Percentiles rank a stretch among this genome's conserved stretches.
These are phyloP conservation scores for Globisporangium parvum DNA, from an alignment of 352 stramenopile species.

Conservation along the genomic window DNA sequence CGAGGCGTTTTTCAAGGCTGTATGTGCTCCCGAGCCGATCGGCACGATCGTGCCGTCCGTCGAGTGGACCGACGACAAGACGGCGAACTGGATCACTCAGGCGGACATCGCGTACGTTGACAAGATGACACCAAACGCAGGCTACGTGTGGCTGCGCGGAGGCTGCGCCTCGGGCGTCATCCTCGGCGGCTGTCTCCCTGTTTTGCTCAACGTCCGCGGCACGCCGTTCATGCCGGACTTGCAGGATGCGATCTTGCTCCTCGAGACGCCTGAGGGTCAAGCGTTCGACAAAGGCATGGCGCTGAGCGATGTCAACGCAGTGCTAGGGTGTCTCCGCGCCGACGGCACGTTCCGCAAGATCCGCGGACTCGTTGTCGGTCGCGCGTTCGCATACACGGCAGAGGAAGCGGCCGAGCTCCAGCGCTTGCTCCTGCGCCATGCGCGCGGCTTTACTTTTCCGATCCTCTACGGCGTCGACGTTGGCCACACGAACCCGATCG, in stretches of 20 bases:
- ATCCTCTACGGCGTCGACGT: conserved; percentile 57
- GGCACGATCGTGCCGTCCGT: conserved; percentile 26
- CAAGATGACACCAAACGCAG: conserved; percentile 34
- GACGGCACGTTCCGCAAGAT: conserved; percentile 51
- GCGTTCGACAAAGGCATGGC: conserved; percentile 52
- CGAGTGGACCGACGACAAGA: conserved; percentile 63
- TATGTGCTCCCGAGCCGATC: conserved; percentile 19
- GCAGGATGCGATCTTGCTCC: conserved; percentile 31
- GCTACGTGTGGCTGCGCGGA: conserved; percentile 35
- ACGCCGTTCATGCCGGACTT: conserved; percentile 42
- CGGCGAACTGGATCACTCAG: conserved; percentile 46
- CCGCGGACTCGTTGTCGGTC: conserved; percentile 41
- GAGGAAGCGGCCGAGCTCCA: conserved; percentile 37
- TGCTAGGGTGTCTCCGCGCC: conserved; percentile 34
- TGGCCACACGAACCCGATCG: conserved; percentile 53
- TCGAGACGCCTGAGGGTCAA: conserved; percentile 45
- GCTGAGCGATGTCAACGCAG: conserved; percentile 36
- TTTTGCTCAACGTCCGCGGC: conserved; percentile 47
- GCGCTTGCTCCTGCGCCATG: conserved; percentile 47
- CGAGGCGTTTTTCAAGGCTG: conserved; percentile 27
- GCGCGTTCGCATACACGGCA: conserved; percentile 33
- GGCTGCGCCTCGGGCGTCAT: conserved; percentile 27
- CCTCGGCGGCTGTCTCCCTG: conserved; percentile 50
- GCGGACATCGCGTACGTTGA: conserved; percentile 35
- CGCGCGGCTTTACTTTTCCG: conserved; percentile 33